Percentiles rank a stretch among this genome's conserved stretches.
These are phyloP conservation scores for Fusarium sp. DNA, from an alignment of 2,329 filamentous ascomycete species.

Conservation along the genomic window DNA sequence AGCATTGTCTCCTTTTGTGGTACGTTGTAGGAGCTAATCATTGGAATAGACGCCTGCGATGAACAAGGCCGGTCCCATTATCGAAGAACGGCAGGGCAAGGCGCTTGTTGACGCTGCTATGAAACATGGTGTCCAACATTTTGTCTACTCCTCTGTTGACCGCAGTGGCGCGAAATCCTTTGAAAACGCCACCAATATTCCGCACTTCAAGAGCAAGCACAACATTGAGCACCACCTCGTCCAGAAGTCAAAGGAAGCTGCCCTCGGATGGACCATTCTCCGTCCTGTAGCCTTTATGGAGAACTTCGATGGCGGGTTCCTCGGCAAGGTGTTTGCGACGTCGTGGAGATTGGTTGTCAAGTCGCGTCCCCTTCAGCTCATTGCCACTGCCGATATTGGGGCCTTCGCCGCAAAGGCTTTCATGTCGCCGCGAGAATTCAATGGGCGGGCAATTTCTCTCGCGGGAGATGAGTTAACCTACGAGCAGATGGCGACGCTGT, in stretches of 20 bases:
- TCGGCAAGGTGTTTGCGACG: slow-evolving; percentile 48
- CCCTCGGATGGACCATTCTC: slow-evolving; percentile 53
- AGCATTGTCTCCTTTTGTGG: neutral
- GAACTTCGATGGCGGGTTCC: slow-evolving; percentile 49
- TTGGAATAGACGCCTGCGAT: neutral
- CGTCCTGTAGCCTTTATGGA: slow-evolving; percentile 57
- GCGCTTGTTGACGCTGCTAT: slow-evolving; percentile 66
- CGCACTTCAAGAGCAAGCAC: slow-evolving; percentile 71
- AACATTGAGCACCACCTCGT: slow-evolving; percentile 71
- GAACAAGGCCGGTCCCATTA: neutral
- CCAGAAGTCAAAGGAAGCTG: slow-evolving; percentile 48
- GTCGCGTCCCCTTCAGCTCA: slow-evolving; percentile 40
- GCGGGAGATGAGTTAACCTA: neutral
- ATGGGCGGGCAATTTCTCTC: neutral
- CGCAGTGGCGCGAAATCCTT: slow-evolving; percentile 65
- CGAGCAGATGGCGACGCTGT: neutral
- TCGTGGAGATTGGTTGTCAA: slow-evolving; percentile 47
- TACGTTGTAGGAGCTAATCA: neutral
- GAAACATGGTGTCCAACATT: slow-evolving; percentile 65
- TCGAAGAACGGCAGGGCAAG: slow-evolving; percentile 61
- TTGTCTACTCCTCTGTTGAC: slow-evolving; percentile 73
- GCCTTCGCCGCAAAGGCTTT: neutral
- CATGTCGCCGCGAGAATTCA: neutral
- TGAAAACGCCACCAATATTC: slow-evolving; percentile 64
- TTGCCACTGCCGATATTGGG: neutral